Evolutionary conservation across 148 eudicot genomes (phyloP), one percentile per base, ranked within the genome.

Genomic region (Fagopyrum esculentum): DNA sequence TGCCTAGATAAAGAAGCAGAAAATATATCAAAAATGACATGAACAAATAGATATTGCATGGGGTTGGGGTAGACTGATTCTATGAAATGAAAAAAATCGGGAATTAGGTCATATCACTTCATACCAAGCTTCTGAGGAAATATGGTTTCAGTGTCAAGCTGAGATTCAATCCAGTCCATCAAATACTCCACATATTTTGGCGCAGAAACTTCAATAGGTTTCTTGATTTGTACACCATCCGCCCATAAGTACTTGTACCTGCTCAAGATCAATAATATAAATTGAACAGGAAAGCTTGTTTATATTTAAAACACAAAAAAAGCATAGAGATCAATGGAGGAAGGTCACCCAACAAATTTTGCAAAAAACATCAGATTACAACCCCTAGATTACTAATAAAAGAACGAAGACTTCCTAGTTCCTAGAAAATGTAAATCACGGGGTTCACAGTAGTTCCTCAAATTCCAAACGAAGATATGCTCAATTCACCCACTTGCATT

Each of bases 181-280:
- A 95, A 77, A 76, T 89, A 95, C 81, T 95, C 98, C 3, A 90
- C 97, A 81, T 95, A 92, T 82, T 90, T 95, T 76, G 98, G 98
- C 69, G 98, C 98, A 44, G 98, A 92, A 82, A 95, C 98, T 80
- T 92, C 96, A 69, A 95, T 95, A 26, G 98, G 97, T 80, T 95
- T 95, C 89, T 95, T 95, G 81, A 92, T 95, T 77, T 82, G 88
- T 71, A 95, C 92, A 29, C 98, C 97, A 85, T 95, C 98, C 49
- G 98, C 98, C 98, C 98, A 95, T 77, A 97, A 80, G 78, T 95
- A 95, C 78, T 95, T 97, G 48, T 95, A 95, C 86, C 98, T 95
- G 85, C 70, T 79, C 74, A 77, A 60, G 73, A 69, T 13, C 35
- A 72, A 60, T 54, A 48, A 78, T 26, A 54, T 43, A 78, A 75